phyloP scores from a whole-genome alignment of 2,329 filamentous ascomycete species.

The Colletotrichum aenigma region DNA sequence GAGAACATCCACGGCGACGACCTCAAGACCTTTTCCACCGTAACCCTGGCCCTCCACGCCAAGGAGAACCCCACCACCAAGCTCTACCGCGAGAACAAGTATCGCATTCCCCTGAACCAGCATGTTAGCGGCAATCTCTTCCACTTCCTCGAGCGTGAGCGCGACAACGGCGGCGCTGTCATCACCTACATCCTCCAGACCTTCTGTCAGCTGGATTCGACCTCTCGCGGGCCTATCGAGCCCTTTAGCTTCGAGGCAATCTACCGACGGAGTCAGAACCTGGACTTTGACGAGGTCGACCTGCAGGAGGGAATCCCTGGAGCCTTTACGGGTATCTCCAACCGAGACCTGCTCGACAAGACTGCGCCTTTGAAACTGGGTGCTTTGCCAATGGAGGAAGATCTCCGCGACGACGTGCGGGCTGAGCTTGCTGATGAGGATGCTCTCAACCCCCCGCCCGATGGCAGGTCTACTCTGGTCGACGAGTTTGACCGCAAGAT shows the following conservation, averaged over 20 bases:
- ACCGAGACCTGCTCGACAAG: slow-evolving; percentile 64
- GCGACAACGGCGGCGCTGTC: slow-evolving; percentile 78
- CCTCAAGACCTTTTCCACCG: slow-evolving; percentile 72
- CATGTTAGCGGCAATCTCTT: slow-evolving; percentile 83
- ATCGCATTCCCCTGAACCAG: slow-evolving; percentile 86
- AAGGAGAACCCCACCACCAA: slow-evolving; percentile 78
- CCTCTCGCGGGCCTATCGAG: slow-evolving; percentile 65
- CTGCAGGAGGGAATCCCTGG: slow-evolving; percentile 69
- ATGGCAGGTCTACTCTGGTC: slow-evolving; percentile 75
- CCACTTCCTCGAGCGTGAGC: slow-evolving; percentile 87
- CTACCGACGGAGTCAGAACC: slow-evolving; percentile 59
- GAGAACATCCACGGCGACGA: slow-evolving; percentile 82
- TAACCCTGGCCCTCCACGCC: slow-evolving; percentile 80
- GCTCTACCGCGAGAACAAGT: slow-evolving; percentile 85
- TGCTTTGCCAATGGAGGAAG: slow-evolving; percentile 80
- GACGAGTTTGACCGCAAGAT: slow-evolving; percentile 88
- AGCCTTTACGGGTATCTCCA: slow-evolving; percentile 64
- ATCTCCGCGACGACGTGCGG: slow-evolving; percentile 83
- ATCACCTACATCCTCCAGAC: slow-evolving; percentile 75
- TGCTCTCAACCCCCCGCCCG: slow-evolving; percentile 70
- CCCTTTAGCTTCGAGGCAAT: slow-evolving; percentile 68
- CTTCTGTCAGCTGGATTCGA: slow-evolving; percentile 62
- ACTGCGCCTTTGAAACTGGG: slow-evolving; percentile 73
- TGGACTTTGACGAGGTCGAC: slow-evolving; percentile 67
- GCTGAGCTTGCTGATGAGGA: slow-evolving; percentile 89